These are phyloP conservation scores for Neofusicoccum parvum DNA, from an alignment of 2,329 filamentous ascomycete species.

Conservation along the genomic window DNA sequence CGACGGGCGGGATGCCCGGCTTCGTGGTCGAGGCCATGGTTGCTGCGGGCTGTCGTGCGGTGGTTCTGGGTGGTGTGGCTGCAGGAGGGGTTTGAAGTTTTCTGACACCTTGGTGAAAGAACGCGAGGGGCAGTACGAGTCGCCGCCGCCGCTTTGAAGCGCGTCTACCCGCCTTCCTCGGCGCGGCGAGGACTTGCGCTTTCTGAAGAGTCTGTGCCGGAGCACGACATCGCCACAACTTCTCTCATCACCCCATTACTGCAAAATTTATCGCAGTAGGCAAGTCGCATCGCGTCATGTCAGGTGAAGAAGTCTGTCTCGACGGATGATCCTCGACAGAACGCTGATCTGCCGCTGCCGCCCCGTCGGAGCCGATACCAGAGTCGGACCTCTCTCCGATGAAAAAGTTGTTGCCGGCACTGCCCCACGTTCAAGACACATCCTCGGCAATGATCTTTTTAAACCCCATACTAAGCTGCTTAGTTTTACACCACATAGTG, in stretches of 20 bases:
- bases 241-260: background rate
- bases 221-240: background rate
- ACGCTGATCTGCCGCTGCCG: slow-evolving; percentile 5
- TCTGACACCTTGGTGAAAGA: background rate
- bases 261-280: background rate
- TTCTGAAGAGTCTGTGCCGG: background rate
- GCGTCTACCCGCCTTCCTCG: background rate
- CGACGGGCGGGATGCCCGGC: slow-evolving; percentile 56
- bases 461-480: too few relatives aligned
- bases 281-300: background rate
- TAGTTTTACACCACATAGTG: too few relatives aligned
- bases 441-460: too few relatives aligned
- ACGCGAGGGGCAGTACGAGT: background rate
- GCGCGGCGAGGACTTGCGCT: background rate
- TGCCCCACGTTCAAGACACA: too few relatives aligned
- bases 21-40: slow-evolving; percentile 52
- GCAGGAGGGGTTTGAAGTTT: background rate
- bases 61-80: background rate
- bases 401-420: background rate
- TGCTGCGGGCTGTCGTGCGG: background rate
- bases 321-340: background rate
- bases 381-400: background rate
- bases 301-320: background rate
- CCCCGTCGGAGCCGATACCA: background rate
- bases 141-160: background rate